Percentiles rank a stretch among this genome's conserved stretches.
These are phyloP conservation scores for Cystobasidium pallidum DNA, from an alignment of 1,284 basidiomycete genomes.

Conservation along the genomic window DNA sequence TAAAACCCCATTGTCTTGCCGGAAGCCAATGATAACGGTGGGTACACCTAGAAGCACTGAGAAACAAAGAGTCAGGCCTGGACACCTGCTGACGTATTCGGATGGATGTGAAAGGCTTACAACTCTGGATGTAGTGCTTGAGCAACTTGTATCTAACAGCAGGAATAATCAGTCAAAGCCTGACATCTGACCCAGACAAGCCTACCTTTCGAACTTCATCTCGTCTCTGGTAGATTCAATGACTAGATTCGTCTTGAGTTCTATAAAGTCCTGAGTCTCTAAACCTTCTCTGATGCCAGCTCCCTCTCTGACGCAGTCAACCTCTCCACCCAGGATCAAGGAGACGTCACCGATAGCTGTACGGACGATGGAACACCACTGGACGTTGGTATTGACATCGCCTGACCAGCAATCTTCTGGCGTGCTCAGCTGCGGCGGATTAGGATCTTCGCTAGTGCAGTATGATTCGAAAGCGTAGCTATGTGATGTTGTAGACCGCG, in stretches of 20 bases:
- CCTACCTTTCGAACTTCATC: constrained; percentile 77
- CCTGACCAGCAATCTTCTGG: constrained; percentile 70
- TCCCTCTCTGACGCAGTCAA: constrained; percentile 72
- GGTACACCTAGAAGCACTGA: constrained; percentile 57
- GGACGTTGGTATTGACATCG: constrained; percentile 88
- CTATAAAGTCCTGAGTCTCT: constrained; percentile 64
- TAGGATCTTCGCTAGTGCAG: constrained; percentile 64
- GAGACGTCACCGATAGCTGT: constrained; percentile 79
- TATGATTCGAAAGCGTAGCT: constrained; percentile 83
- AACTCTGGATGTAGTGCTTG: constrained; percentile 95
- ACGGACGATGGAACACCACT: constrained; percentile 93
- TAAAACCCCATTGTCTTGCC: constrained; percentile 69
- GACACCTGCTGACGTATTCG: too few species aligned
- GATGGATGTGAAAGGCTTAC: constrained; percentile 60
- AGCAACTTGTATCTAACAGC: constrained; percentile 70
- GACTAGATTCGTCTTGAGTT: constrained; percentile 87
- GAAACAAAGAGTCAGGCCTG: constrained; percentile 1
- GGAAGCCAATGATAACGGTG: constrained; percentile 89
- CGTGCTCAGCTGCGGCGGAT: constrained; percentile 52
- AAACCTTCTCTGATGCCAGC: constrained; percentile 25
- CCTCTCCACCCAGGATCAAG: constrained; percentile 90
- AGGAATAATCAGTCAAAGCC: not conserved
- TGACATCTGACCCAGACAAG: too few species aligned
- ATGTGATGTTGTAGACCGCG: constrained; percentile 59
- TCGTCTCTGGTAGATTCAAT: constrained; percentile 74